Percentiles rank a stretch among this genome's conserved stretches.
phyloP scores from a whole-genome alignment of 2,329 filamentous ascomycete species.

The Ophiocordyceps camponoti-floridani region DNA sequence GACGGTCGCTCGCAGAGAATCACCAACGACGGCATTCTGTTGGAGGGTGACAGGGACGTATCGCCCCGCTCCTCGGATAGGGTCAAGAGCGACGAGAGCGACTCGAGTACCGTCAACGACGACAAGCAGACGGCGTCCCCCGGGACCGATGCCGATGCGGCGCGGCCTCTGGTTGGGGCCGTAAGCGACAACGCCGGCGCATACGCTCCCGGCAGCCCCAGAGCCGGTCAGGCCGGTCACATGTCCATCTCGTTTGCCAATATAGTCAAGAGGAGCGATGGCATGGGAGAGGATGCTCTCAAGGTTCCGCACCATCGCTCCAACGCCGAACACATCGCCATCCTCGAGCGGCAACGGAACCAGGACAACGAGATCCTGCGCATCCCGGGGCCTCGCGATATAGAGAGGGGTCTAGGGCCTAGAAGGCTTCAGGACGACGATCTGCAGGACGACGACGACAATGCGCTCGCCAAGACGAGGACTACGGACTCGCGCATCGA shows the following conservation, averaged over 20 bases:
- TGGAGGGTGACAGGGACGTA: slow-evolving; percentile 20
- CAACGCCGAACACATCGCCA: slow-evolving; percentile 70
- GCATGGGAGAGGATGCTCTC: slow-evolving; percentile 27
- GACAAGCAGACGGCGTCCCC: slow-evolving; percentile 5
- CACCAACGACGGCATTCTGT: slow-evolving; percentile 41
- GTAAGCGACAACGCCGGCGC: not conserved
- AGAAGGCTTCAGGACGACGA: slow-evolving; percentile 26
- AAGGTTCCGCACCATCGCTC: slow-evolving; percentile 31
- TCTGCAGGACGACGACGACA: slow-evolving; percentile 17
- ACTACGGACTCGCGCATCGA: slow-evolving; percentile 11
- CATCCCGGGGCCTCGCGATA: slow-evolving; percentile 84
- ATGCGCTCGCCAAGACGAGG: slow-evolving; percentile 8
- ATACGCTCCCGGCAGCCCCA: not conserved
- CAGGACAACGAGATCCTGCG: slow-evolving; percentile 58
- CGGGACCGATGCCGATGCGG: not conserved
- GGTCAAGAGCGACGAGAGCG: slow-evolving; percentile 18
- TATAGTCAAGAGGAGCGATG: slow-evolving; percentile 42
- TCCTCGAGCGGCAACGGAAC: slow-evolving; percentile 69
- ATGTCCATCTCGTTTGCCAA: slow-evolving; percentile 48
- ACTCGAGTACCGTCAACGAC: slow-evolving; percentile 13
- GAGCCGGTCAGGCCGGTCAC: slow-evolving; percentile 3
- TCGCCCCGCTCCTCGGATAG: slow-evolving; percentile 5
- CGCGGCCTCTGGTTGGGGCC: slow-evolving; percentile 1
- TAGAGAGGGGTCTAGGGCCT: slow-evolving; percentile 64
- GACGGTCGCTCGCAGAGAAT: slow-evolving; percentile 35